phyloP scores from a whole-genome alignment of 1,284 basidiomycete species.

The Singerocomus rubriflavus region DNA sequence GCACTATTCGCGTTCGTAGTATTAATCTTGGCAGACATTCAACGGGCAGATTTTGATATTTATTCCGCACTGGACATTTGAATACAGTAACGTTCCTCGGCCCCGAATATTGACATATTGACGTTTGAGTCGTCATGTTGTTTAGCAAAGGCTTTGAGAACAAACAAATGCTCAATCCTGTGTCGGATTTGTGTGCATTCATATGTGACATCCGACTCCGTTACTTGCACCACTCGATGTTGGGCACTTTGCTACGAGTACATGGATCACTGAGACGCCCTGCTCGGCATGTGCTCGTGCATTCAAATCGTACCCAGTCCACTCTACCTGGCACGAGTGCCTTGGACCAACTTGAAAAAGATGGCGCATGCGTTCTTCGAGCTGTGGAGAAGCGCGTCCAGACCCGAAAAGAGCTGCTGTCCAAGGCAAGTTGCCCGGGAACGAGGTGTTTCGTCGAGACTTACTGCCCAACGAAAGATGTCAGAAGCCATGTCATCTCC shows the following conservation, averaged over 20 bases:
- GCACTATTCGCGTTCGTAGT: background rate
- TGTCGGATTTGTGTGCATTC: background rate
- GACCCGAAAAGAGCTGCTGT: slow-evolving; percentile 27
- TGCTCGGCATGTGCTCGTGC: slow-evolving; percentile 9
- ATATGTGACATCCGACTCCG: background rate
- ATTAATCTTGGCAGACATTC: background rate
- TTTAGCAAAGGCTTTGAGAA: slow-evolving; percentile 22
- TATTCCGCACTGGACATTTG: background rate
- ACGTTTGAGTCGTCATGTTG: background rate
- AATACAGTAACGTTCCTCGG: no score
- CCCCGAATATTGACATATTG: no score
- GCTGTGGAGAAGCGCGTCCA: slow-evolving; percentile 34
- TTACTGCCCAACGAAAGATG: slow-evolving; percentile 25
- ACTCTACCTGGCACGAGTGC: slow-evolving; percentile 10
- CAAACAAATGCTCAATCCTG: slow-evolving; percentile 8
- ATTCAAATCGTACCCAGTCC: slow-evolving; percentile 10
- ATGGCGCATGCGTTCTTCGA: slow-evolving; percentile 32
- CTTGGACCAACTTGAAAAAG: slow-evolving; percentile 30
- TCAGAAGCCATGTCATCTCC: slow-evolving; percentile 32
- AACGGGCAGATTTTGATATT: background rate
- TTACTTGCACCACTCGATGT: slow-evolving; percentile 12
- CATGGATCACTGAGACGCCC: slow-evolving; percentile 16
- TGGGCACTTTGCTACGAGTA: slow-evolving; percentile 9
- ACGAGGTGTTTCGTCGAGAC: background rate
- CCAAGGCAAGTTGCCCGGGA: slow-evolving; percentile 22